phyloP scores from a whole-genome alignment of 2,329 filamentous ascomycete genomes.

The Paraconiothyrium sp. region DNA sequence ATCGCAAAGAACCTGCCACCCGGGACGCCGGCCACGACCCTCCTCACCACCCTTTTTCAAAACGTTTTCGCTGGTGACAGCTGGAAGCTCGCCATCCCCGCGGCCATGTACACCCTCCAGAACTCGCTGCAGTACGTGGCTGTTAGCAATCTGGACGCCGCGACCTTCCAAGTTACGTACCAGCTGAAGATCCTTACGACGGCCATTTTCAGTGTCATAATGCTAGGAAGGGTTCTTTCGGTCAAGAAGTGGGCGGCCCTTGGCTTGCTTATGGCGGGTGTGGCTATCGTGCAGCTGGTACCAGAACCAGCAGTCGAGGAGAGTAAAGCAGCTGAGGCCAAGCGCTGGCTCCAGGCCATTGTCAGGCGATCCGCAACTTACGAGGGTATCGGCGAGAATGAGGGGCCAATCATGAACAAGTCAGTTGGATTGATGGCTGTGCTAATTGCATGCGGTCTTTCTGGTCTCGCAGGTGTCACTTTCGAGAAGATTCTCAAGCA shows the following conservation, averaged over 20 bases:
- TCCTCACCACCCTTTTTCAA: conserved; percentile 81
- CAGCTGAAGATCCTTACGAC: conserved; percentile 95
- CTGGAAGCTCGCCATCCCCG: conserved; percentile 93
- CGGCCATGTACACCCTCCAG: conserved; percentile 86
- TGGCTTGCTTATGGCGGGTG: conserved; percentile 79
- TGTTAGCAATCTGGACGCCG: conserved; percentile 88
- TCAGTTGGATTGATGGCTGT: conserved; percentile 82
- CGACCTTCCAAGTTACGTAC: conserved; percentile 92
- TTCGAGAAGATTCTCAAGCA: conserved; percentile 94
- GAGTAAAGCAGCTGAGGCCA: conserved; percentile 61
- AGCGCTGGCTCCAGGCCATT: conserved; percentile 52
- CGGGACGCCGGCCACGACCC: conserved; percentile 79
- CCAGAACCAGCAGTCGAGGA: conserved; percentile 66
- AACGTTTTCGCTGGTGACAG: conserved; percentile 89
- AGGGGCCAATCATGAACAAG: conserved; percentile 73
- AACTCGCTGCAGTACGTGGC: conserved; percentile 95
- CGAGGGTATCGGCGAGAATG: conserved; percentile 79
- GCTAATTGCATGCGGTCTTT: conserved; percentile 78
- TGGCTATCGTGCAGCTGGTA: conserved; percentile 82
- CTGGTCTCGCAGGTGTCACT: conserved; percentile 84
- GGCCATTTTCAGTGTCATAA: conserved; percentile 82
- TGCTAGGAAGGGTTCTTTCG: conserved; percentile 77
- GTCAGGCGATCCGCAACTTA: conserved; percentile 81
- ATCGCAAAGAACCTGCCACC: conserved; percentile 80
- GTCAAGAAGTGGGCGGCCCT: conserved; percentile 82